Conservation (phyloP, 768 basidiomycete genomes). For the Lactifluus rugatus region DNA sequence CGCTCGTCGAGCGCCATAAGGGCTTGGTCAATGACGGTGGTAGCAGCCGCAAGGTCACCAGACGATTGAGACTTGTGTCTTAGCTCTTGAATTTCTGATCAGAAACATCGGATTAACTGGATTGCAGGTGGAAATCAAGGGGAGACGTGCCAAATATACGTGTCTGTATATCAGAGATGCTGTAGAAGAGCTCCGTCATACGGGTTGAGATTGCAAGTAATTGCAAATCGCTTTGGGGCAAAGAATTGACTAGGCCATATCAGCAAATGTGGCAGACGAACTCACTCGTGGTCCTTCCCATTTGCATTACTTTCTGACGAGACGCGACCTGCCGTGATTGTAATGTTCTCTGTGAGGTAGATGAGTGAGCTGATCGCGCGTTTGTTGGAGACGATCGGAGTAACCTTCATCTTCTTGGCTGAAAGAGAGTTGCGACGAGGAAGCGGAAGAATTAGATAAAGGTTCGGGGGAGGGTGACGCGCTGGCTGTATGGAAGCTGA, state of each 20-base stretch:
- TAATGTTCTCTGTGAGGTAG: slow-evolving; percentile 49
- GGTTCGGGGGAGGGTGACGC: slow-evolving; percentile 23
- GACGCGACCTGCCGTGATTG: slow-evolving; percentile 49
- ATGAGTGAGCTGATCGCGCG: slow-evolving; percentile 15
- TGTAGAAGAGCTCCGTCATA: slow-evolving; percentile 80
- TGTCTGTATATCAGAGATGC: slow-evolving; percentile 82
- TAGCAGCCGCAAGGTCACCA: slow-evolving; percentile 46
- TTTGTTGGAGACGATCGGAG: neutral
- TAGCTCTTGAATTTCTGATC: slow-evolving; percentile 81
- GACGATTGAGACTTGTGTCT: slow-evolving; percentile 75
- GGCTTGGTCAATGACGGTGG: slow-evolving; percentile 69
- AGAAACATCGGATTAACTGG: neutral
- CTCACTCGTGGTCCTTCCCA: slow-evolving; percentile 61
- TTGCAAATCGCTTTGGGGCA: slow-evolving; percentile 55
- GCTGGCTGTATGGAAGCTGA: slow-evolving; percentile 23
- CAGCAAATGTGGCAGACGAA: slow-evolving; percentile 10
- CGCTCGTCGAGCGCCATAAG: slow-evolving; percentile 73
- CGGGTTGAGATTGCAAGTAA: slow-evolving; percentile 72
- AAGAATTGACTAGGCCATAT: neutral
- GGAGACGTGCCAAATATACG: slow-evolving; percentile 68
- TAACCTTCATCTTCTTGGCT: slow-evolving; percentile 56
- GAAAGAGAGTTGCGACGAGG: slow-evolving; percentile 48
- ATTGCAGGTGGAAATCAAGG: neutral
- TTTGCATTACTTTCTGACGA: slow-evolving; percentile 40
- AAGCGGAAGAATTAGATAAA: slow-evolving; percentile 30